Evolutionary conservation across 2,329 filamentous ascomycete species (phyloP).

Genomic region (Penicillium sp.): DNA sequence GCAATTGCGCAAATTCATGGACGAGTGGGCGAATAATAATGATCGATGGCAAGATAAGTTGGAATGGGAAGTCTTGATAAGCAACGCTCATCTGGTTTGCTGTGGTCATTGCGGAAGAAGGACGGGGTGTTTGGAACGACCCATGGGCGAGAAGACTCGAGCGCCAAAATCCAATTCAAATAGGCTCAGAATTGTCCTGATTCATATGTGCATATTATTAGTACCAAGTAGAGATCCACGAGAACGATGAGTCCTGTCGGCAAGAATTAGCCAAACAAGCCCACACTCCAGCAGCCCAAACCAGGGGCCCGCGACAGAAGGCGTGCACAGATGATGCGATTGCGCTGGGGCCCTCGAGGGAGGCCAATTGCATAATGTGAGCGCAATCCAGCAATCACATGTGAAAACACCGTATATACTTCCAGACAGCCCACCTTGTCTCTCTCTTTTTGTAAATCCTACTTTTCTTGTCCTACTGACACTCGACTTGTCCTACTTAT

Average conservation of each 20-base stretch:
- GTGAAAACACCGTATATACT: conserved; percentile 23
- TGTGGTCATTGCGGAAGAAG: not conserved
- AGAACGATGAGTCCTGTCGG: not conserved
- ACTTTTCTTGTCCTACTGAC: conserved; percentile 6
- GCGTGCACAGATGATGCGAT: conserved; percentile 23
- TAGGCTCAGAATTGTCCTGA: not conserved
- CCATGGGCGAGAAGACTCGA: not conserved
- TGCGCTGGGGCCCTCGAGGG: conserved; percentile 17
- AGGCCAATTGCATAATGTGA: conserved; percentile 24
- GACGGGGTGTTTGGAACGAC: not conserved
- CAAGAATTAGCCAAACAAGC: not conserved
- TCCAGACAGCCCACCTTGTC: conserved; percentile 1
- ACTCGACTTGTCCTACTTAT: not conserved
- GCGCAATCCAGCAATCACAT: conserved; percentile 30
- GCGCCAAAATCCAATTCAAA: not conserved
- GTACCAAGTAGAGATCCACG: not conserved
- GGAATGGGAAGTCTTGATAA: not conserved
- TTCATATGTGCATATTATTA: not conserved
- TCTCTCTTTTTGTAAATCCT: not conserved
- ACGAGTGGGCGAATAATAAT: not conserved
- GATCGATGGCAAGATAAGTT: not conserved
- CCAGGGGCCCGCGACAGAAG: not conserved
- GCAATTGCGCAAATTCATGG: conserved; percentile 2
- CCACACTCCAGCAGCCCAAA: not conserved
- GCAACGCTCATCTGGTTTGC: not conserved